Conservation (phyloP, 306 rosid genomes). For the Spatholobus suberectus region DNA sequence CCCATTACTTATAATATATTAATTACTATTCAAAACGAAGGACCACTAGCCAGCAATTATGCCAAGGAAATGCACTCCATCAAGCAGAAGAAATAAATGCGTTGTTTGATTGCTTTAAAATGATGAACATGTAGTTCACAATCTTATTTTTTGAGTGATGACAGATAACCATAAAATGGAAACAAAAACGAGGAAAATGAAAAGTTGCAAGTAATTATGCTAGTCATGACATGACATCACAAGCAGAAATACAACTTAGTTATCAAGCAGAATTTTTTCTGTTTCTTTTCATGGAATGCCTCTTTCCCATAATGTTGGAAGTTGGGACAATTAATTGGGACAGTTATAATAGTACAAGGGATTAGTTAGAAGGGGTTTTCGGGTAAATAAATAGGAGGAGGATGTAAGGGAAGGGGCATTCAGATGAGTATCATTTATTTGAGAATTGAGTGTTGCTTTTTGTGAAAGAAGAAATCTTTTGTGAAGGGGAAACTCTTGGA, state of each 20-base stretch:
- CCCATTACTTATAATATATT: constrained; percentile 17
- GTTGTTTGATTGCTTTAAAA: neutral
- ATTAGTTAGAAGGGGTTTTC: too few relatives aligned
- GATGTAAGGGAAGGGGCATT: too few relatives aligned
- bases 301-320: neutral
- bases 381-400: too few relatives aligned
- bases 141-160: neutral
- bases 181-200: neutral
- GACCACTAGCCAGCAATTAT: constrained; percentile 35
- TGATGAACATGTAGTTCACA: neutral
- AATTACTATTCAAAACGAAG: constrained; percentile 22
- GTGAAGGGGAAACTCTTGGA: too few relatives aligned
- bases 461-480: too few relatives aligned
- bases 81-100: neutral
- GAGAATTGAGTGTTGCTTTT: too few relatives aligned
- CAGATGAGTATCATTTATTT: too few relatives aligned
- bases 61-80: constrained; percentile 23
- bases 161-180: neutral
- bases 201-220: neutral
- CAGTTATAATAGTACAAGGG: too few relatives aligned
- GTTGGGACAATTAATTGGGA: neutral
- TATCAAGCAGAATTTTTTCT: neutral
- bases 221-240: neutral
- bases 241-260: constrained; percentile 2
- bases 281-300: neutral